A percentile compares a stretch with the other conserved stretches of the same genome.
phyloP scores from a whole-genome alignment of 78 protist species.

The Neovahlkampfia damariscottae region DNA sequence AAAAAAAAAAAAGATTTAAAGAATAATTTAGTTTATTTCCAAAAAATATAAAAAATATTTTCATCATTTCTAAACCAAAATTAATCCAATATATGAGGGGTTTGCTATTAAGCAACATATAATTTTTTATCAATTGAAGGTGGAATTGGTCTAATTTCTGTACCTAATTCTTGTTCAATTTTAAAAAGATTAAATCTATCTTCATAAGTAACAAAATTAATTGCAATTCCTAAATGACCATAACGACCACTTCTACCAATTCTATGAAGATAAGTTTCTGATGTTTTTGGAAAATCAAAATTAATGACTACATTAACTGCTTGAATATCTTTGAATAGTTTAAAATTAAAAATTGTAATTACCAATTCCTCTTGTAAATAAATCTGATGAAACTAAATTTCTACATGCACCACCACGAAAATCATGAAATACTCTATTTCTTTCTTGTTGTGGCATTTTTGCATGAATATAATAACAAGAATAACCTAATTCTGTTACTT shows the following conservation, averaged over 20 bases:
- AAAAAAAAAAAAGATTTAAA: too few species aligned
- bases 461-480: constrained; percentile 98
- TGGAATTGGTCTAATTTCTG: constrained; percentile 95
- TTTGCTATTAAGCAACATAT: constrained; percentile 43
- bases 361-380: constrained; percentile 92
- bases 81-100: too few species aligned
- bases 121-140: constrained; percentile 61
- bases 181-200: constrained; percentile 80
- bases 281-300: constrained; percentile 90
- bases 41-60: too few species aligned
- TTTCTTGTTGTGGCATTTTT: constrained; percentile 84
- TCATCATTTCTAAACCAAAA: too few species aligned
- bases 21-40: too few species aligned
- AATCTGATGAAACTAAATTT: constrained; percentile 93
- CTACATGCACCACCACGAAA: constrained; percentile 91
- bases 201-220: constrained; percentile 93
- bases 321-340: too few species aligned
- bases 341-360: too few species aligned
- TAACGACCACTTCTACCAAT: constrained; percentile 98
- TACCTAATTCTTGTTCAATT: constrained; percentile 91
- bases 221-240: constrained; percentile 96
- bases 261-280: constrained; percentile 95
- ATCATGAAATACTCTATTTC: constrained; percentile 97
- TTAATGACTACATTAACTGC: constrained; percentile 98
- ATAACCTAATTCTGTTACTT: constrained; percentile 79